Evolutionary conservation across 2,329 filamentous ascomycete genomes (phyloP), one percentile per base, ranked within the genome.

Genomic region (Zymoseptoria brevis): DNA sequence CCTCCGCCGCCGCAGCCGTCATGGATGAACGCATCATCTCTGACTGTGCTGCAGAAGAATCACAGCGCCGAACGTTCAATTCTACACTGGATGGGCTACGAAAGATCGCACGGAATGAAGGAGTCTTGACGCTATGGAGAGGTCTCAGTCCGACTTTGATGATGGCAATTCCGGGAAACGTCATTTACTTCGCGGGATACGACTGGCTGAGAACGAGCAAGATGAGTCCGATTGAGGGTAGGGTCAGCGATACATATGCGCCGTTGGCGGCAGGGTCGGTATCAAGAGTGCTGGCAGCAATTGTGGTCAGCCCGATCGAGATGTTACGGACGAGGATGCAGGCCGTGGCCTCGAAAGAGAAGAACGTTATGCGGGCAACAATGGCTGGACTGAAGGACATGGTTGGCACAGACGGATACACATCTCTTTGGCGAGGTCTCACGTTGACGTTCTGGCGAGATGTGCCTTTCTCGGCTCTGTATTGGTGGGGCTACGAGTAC

Each of bases 121-220:
- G 94, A 1, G 71, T 91, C 11, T 82, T 83, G 24, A 94, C 92
- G 1, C 76, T 99, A 41, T 99, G 94, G 93, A 84, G 94, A 62
- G 94, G 94, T 0, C 78, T 99, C 4, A 95, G 89, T n/a, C 93
- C 94, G 0, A 99, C 94, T 0, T 78, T 99, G 21, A 82, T 91
- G 64, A 99, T 99, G 94, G 87, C 91, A 0, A 83, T 99, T 5
- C 94, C 94, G 0, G 90, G 87, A 24, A 99, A 99, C 72, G 94
- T 99, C 66, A 97, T 99, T 65, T 99, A 99, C 76, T 96, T 97
- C 70, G 95, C 94, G 11, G 94, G 94, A 48, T 99, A 99, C 75
- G 94, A 99, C 71, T 96, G 91, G 88, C 74, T 99, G 60, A 86
- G 94, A 41, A 88, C 82, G 64, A 88, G 89, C 68, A 77, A 79